phyloP scores from a whole-genome alignment of 345 rosid species.

The Corymbia maculata region DNA sequence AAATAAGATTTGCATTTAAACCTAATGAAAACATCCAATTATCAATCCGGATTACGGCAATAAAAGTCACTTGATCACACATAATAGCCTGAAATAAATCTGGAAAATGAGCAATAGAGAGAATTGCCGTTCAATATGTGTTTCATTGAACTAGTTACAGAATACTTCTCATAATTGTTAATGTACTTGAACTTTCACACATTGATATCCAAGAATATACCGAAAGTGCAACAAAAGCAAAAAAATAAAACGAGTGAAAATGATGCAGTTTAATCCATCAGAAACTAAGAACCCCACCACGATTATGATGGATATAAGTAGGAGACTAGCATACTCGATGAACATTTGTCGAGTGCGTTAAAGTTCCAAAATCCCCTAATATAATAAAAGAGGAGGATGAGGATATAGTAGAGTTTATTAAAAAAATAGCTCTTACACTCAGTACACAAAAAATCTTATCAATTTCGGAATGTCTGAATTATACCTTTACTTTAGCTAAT shows the following conservation, averaged over 20 bases:
- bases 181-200: not conserved
- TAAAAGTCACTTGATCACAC: not conserved
- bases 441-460: too few relatives aligned
- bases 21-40: conserved; percentile 17
- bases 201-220: not conserved
- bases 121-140: too few relatives aligned
- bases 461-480: not conserved
- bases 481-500: not conserved
- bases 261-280: not conserved
- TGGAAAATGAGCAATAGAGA: not conserved
- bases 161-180: not conserved
- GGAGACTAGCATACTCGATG: not conserved
- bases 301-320: not conserved
- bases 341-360: not conserved
- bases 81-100: not conserved
- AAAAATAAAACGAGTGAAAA: not conserved
- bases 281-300: not conserved
- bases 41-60: not conserved
- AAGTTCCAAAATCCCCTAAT: not conserved
- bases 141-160: not conserved
- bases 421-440: too few relatives aligned
- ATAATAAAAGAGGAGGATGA: too few relatives aligned
- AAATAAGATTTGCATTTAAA: conserved; percentile 58
- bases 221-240: not conserved
- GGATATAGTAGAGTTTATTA: not conserved